Conservation (phyloP, 371 early-diverging fungal genomes). For the Batkoa obscura region DNA sequence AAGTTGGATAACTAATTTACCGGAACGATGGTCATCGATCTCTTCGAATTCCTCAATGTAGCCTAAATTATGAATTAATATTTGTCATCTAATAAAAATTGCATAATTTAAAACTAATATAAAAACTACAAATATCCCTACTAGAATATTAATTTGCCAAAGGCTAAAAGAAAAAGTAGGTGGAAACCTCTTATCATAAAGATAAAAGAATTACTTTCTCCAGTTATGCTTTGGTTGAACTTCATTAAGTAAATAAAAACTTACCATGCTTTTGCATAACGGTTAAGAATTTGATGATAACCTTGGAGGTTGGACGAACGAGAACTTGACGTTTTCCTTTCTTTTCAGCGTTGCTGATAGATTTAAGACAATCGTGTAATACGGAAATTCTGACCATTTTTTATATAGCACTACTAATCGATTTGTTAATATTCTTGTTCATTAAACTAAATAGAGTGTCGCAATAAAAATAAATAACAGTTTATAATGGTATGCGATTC, state of each 20-base stretch:
- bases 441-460: no score
- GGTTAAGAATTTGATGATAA: slow-evolving; percentile 93
- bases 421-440: no score
- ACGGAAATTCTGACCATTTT: slow-evolving; percentile 53
- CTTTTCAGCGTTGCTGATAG: slow-evolving; percentile 98
- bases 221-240: slow-evolving; percentile 49
- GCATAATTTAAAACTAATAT: no score
- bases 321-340: slow-evolving; percentile 97
- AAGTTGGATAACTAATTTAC: slow-evolving; percentile 97
- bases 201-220: no score
- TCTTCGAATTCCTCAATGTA: slow-evolving; percentile 99
- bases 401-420: no score
- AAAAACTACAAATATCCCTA: neutral
- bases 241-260: no score
- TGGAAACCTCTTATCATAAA: slow-evolving; percentile 46
- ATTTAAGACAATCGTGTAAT: slow-evolving; percentile 92
- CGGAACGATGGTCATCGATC: slow-evolving; percentile 97
- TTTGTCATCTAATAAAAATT: slow-evolving; percentile 20
- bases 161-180: neutral
- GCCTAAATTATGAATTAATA: slow-evolving; percentile 30
- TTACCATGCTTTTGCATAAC: slow-evolving; percentile 98
- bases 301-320: slow-evolving; percentile 91
- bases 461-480: no score
- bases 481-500: no score
- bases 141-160: neutral